Base-by-base conservation (phyloP, 305 asterid genomes). In the Rubia balearica region DNA sequence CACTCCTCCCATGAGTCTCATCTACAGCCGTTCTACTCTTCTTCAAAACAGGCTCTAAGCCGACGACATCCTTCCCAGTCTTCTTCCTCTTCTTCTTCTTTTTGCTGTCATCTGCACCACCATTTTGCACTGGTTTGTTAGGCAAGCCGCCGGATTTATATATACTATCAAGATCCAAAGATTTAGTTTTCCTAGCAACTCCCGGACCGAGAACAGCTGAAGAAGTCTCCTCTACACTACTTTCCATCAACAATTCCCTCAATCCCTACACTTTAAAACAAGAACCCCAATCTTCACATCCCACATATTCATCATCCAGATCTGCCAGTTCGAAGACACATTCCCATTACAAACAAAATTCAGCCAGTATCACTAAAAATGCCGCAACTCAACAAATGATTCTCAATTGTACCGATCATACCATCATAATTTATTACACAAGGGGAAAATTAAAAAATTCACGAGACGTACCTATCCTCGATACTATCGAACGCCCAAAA, bases 151-250 rank as follows among this genome's bases (percentile, higher is more conserved):
- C 88, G 68, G 90, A 77, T 77, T 79, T 84, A 68, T 92, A 92
- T 36, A 90, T 82, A 77, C 87, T 90, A 77, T 86, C 84, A 66
- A 95, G 90, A 90, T 92, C 96, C 90, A 95, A 86, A 67, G 94
- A 90, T 75, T 88, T 88, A 69, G 85, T 87, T 84, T 81, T 92
- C 91, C 80, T 85, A 33, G 88, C 85, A 77, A 76, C 88, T 76
- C 79, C 86, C 75, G 77, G 83, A 78, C 85, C 82, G 69, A 83
- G 89, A 78, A 71, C 79, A 65, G 70, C 78, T 65, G 76, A 75
- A 72, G 61, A 75, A 74, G 81, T 80, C 83, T 90, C 87, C 76
- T 80, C 85, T 78, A 68, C 73, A 70, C 92, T 86, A 75, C 70
- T 88, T 90, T 90, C 97, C 98, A 92, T 92, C 89, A 88, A 84